Percentiles rank a stretch among this genome's conserved stretches.
phyloP scores from a whole-genome alignment of 306 rosid genomes.

The Luffa acutangula region DNA sequence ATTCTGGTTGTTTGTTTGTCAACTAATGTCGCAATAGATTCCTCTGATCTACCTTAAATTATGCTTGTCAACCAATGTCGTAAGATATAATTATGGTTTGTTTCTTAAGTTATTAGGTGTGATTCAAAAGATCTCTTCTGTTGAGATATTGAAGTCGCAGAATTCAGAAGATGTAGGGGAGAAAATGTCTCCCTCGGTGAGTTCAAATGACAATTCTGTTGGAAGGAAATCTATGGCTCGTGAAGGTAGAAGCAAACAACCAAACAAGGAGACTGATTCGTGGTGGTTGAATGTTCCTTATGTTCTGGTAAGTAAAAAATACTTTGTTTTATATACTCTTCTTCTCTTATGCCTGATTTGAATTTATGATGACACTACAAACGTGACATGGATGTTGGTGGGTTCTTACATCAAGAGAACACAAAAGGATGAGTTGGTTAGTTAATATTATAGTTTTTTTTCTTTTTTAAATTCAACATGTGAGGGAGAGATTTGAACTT shows the following conservation, averaged over 20 bases:
- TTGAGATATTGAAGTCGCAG: conserved; percentile 23
- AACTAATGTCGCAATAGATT: background rate
- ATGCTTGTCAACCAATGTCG: background rate
- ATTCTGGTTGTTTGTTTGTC: background rate
- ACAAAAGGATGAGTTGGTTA: background rate
- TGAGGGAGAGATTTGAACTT: too few relatives aligned
- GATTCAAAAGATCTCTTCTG: conserved; percentile 29
- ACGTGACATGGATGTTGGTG: background rate
- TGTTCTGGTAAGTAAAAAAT: conserved; percentile 56
- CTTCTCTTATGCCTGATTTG: background rate
- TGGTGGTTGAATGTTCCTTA: conserved; percentile 80
- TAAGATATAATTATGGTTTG: conserved; percentile 8
- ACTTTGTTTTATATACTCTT: background rate
- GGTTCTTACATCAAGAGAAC: background rate
- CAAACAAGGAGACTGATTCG: conserved; percentile 26
- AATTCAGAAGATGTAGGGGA: conserved; percentile 23
- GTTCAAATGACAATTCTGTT: conserved; percentile 25
- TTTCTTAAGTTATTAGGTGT: conserved; percentile 45
- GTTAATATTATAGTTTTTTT: background rate
- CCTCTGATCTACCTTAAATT: background rate
- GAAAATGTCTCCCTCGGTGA: conserved; percentile 14
- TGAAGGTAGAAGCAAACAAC: conserved; percentile 21
- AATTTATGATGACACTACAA: background rate
- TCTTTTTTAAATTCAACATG: too few relatives aligned
- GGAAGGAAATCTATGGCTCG: conserved; percentile 14